Evolutionary conservation across 129 eudicot genomes (phyloP), one percentile per base, ranked within the genome.

Genomic region (Artemisia tridentata): DNA sequence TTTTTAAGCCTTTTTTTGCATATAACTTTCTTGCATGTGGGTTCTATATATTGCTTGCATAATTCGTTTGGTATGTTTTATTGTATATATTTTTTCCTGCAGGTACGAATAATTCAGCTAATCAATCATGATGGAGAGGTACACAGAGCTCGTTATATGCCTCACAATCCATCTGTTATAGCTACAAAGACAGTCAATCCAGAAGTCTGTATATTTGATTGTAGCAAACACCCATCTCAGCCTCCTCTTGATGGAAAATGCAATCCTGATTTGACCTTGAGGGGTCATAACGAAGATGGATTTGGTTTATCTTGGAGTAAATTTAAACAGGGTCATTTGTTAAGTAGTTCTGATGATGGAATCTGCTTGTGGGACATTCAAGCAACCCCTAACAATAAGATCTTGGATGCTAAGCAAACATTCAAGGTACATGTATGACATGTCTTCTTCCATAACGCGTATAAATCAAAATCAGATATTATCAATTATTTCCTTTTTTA

Each of bases 41-140:
- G 7, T 31, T 4, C 41, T 31, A 38, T 38, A 5, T 38, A 38
- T 38, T 38, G 8, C 45, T 38, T 38, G 45, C 45, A 6, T 38
- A 6, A 31, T 50, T 59, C 10, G 29, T 72, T 49, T 49, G 7
- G 27, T 47, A 18, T 68, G 27, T 12, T 68, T 68, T 31, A 59
- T 5, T 47, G 38, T 60, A 3, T 46, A 72, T 59, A 31, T 27
- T 64, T 17, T 58, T 50, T 70, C 51, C 53, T 80, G 59, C 88
- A 92, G 98, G 98, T 92, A 12, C 90, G 89, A 87, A 82, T 92
- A 31, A 89, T 85, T 41, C 98, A 92, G 82, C 98, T 87, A 79
- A 92, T 92, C 75, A 87, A 83, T 76, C 98, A 89, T 63, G 98
- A 89, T 3, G 98, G 98, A 60, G 98, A 92, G 82, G 98, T 92